phyloP scores from a whole-genome alignment of 805 yeast species.

The Ogataea nitratoaversa region DNA sequence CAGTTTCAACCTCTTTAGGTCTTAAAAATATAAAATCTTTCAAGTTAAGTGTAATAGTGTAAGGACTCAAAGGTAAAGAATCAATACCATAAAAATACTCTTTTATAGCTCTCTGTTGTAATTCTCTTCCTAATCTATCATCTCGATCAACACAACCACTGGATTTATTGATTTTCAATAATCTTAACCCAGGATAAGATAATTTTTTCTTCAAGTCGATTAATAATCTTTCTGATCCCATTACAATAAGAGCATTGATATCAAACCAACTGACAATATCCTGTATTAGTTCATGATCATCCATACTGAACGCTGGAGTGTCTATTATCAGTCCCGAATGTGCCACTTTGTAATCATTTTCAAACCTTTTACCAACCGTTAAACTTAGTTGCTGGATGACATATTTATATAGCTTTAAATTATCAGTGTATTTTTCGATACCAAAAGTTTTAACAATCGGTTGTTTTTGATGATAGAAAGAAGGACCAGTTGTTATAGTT shows the following conservation, averaged over 20 bases:
- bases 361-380: slow-evolving; percentile 39
- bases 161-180: slow-evolving; percentile 63
- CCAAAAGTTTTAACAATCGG: slow-evolving; percentile 86
- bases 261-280: slow-evolving; percentile 56
- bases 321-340: slow-evolving; percentile 66
- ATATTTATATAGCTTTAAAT: slow-evolving; percentile 51
- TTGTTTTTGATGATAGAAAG: slow-evolving; percentile 78
- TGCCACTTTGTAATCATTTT: slow-evolving; percentile 41
- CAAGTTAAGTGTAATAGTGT: slow-evolving; percentile 69
- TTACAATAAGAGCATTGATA: slow-evolving; percentile 55
- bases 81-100: slow-evolving; percentile 87
- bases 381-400: slow-evolving; percentile 39
- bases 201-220: slow-evolving; percentile 58
- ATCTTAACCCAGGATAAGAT: slow-evolving; percentile 32
- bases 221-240: slow-evolving; percentile 71
- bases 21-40: slow-evolving; percentile 59
- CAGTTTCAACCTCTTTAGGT: slow-evolving; percentile 36
- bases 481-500: slow-evolving; percentile 69
- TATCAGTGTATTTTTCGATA: slow-evolving; percentile 52
- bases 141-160: slow-evolving; percentile 77
- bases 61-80: slow-evolving; percentile 72
- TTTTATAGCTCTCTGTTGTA: slow-evolving; percentile 72
- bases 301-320: slow-evolving; percentile 59
- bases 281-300: slow-evolving; percentile 49
- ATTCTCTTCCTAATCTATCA: slow-evolving; percentile 59